Evolutionary conservation across 495 filamentous ascomycete genomes (phyloP), one percentile per base, ranked within the genome.

Genomic region (Penicillium subrubescens): DNA sequence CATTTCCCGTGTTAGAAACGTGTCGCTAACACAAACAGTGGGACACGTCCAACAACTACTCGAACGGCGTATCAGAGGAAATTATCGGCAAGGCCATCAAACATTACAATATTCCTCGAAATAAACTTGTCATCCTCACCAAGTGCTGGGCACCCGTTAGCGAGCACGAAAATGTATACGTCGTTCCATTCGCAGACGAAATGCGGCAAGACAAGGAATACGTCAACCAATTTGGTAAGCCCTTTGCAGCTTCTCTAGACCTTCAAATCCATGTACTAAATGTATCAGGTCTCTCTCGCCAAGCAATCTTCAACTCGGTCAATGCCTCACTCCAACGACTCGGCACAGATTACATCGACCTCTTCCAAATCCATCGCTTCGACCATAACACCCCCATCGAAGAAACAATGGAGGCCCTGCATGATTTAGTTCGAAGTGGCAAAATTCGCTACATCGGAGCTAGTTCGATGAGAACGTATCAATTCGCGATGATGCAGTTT

Each of bases 51-150:
- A 44, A 60, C 31, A 34, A 48, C 44, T 93, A 93, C 74, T 90
- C 87, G 6, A 82, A 91, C 66, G 91, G 91, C 34, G 69, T 62
- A 2, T 89, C 87, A 3, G 91, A 94, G 74, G 63, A 78, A 46
- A 88, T 93, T 64, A 81, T 93, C 56, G 90, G 83, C 65, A 92
- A 91, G 72, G 89, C 90, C 2, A 74, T 93, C 54, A 86, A 87
- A 69, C 72, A 87, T 65, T 92, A 88, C 76, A 78, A 83, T 29
- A 92, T 94, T 60, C 91, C 91, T 1, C 88, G 91, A 15, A 73
- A 83, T 39, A 85, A 84, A 67, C 76, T 94, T 25, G 83, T 92
- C 25, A 87, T 94, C 69, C 74, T 93, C 64, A 87, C 85, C n/a
- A 93, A 94, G 79, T 89, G 87, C 44, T 59, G 39, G 53, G 29